Conservation (phyloP, 148 eudicot genomes). For the Persicaria maculosa region DNA sequence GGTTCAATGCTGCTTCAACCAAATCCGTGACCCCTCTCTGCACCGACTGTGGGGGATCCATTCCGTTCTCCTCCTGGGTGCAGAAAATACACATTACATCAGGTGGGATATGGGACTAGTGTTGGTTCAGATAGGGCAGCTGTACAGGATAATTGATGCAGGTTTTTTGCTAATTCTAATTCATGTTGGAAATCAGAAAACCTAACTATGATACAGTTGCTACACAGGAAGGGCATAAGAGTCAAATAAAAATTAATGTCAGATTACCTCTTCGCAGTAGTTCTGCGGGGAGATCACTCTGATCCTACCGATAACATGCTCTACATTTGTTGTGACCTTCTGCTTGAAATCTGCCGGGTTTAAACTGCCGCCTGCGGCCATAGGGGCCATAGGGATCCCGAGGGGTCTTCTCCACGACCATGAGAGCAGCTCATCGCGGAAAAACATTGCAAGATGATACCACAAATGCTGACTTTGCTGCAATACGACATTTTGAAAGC, state of each 20-base stretch:
- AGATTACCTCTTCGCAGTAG: slow-evolving; percentile 76
- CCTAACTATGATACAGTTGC: not conserved
- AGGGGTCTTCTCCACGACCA: slow-evolving; percentile 99
- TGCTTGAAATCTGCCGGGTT: slow-evolving; percentile 78
- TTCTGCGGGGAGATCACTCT: slow-evolving; percentile 72
- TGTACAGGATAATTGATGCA: not conserved
- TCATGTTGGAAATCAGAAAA: too few relatives aligned
- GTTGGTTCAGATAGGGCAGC: too few relatives aligned
- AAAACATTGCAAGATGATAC: slow-evolving; percentile 99
- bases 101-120: too few relatives aligned
- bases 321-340: slow-evolving; percentile 77
- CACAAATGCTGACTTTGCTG: slow-evolving; percentile 95
- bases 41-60: slow-evolving; percentile 85
- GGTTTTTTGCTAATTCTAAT: not conserved
- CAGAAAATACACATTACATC: not conserved
- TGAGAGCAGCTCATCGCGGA: slow-evolving; percentile 94
- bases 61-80: slow-evolving; percentile 74
- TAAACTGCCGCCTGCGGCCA: slow-evolving; percentile 62
- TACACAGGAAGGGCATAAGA: not conserved
- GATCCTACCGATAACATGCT: slow-evolving; percentile 61
- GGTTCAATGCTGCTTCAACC: slow-evolving; percentile 89
- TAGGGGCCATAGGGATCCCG: slow-evolving; percentile 75
- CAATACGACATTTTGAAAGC: slow-evolving; percentile 8
- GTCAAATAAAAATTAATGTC: not conserved
- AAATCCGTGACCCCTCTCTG: slow-evolving; percentile 89